Evolutionary conservation across 352 stramenopile genomes (phyloP).

Genomic region (Pythium volutum): DNA sequence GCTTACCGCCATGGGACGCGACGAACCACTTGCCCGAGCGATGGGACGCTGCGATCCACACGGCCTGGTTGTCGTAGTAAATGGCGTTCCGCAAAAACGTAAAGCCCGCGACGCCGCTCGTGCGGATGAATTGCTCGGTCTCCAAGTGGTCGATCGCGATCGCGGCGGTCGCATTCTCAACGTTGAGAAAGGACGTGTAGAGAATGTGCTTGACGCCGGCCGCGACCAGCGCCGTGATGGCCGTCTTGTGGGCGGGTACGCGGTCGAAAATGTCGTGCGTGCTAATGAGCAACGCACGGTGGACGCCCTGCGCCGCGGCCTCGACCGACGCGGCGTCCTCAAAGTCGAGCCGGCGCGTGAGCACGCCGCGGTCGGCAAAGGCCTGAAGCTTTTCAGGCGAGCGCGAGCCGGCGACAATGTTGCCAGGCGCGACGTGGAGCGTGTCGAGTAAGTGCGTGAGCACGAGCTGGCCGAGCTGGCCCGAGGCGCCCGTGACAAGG

Average conservation of each 20-base stretch:
- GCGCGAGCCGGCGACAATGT: conserved; percentile 25
- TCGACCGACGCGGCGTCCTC: conserved; percentile 15
- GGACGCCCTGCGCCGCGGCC: conserved; percentile 16
- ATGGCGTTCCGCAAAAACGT: conserved; percentile 12
- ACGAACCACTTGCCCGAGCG: conserved; percentile 15
- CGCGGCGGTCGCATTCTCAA: conserved; percentile 5
- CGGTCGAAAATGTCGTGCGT: conserved; percentile 1
- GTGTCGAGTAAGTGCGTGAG: conserved; percentile 29
- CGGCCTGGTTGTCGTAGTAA: conserved; percentile 16
- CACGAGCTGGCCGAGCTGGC: conserved; percentile 19
- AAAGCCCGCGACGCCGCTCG: conserved; percentile 18
- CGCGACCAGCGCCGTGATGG: conserved; percentile 12
- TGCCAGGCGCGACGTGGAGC: conserved; percentile 19
- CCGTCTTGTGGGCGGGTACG: not conserved
- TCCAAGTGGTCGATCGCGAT: conserved; percentile 1
- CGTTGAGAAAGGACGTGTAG: conserved; percentile 21
- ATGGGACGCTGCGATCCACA: not conserved
- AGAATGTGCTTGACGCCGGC: conserved; percentile 25
- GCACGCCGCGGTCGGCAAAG: conserved; percentile 12
- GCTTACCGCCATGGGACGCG: conserved; percentile 7
- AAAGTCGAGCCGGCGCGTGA: conserved; percentile 14
- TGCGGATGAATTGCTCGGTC: conserved; percentile 15
- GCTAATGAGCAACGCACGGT: conserved; percentile 25
- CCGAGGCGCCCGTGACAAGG: conserved; percentile 28
- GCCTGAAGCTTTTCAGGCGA: conserved; percentile 14